Evolutionary conservation across 345 rosid genomes (phyloP), one percentile per base, ranked within the genome.

Genomic region (Melastoma malabathricum): DNA sequence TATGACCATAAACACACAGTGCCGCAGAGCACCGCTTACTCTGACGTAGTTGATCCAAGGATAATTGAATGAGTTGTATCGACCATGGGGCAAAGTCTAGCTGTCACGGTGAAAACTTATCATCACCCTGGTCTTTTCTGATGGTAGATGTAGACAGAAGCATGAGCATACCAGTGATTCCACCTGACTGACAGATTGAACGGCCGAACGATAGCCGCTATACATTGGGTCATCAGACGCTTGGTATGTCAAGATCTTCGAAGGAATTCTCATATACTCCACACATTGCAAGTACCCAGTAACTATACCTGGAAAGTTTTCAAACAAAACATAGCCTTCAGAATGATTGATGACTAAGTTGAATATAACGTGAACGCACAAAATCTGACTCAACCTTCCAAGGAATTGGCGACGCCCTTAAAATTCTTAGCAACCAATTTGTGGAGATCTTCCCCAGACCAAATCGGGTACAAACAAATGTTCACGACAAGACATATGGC

Each of bases 1-100:
- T 95, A 89, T 89, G 65, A 85, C 93, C 95, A 72, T 81, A 59
- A 89, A 89, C 48, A 95, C 93, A 50, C 93, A 89, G 65, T 89
- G 95, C 73, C 97, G 72, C 47, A 89, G 48, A 15, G 97, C 79
- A 51, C 97, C 97, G 18, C 97, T 77, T 47, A 85, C 63, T 72
- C 80, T 77, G 47, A 79, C 82, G 57, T 83, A 89, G 62, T 69
- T 73, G 55, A 59, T 74, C 97, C 97, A 89, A 0, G 95, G 97
- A 48, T 85, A 87, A 6, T 68, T 73, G 58, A 82, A 84, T 18
- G 77, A 60, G 59, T 59, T 78, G 48, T 82, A 85, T 39, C 79
- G 85, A 48, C 97, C 97, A 57, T 89, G 97, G 43, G 95, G 97
- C 97, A 51, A 85, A 89, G 27, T 63, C 85, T 52, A 80, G 51